phyloP scores from a whole-genome alignment of 2,329 filamentous ascomycete species.

The Blumeria hordei region DNA sequence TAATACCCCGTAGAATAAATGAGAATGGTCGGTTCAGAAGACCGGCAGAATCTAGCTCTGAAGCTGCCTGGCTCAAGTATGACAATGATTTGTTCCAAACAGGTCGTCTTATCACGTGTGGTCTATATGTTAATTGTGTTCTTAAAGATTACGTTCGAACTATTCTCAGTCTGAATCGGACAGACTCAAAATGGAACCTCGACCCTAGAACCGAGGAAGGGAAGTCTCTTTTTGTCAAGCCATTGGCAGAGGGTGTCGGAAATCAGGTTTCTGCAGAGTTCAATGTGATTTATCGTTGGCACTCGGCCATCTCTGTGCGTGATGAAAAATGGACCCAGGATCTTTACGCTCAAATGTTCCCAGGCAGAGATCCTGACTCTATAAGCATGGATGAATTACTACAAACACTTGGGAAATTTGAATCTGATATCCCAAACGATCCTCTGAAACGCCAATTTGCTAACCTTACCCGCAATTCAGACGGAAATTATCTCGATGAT shows the following conservation, averaged over 20 bases:
- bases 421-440: conserved; percentile 34
- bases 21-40: conserved; percentile 56
- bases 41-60: conserved; percentile 25
- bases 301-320: conserved; percentile 49
- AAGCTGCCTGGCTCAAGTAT: conserved; percentile 35
- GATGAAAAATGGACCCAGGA: conserved; percentile 65
- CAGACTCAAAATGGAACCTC: conserved; percentile 29
- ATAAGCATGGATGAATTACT: conserved; percentile 37
- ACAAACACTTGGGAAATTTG: conserved; percentile 36
- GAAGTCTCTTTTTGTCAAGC: conserved; percentile 22
- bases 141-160: conserved; percentile 57
- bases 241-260: conserved; percentile 46
- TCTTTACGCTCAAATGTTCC: conserved; percentile 36
- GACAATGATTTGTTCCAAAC: conserved; percentile 65
- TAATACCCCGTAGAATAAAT: conserved; percentile 35
- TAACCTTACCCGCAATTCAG: conserved; percentile 33
- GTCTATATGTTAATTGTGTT: conserved; percentile 58
- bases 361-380: conserved; percentile 23
- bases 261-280: conserved; percentile 76
- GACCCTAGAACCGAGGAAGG: conserved; percentile 48
- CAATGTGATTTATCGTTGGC: conserved; percentile 73
- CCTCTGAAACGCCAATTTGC: conserved; percentile 45
- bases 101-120: conserved; percentile 47
- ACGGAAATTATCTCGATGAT: conserved; percentile 52
- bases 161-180: conserved; percentile 19